Evolutionary conservation across 108 stramenopile genomes (phyloP), one percentile per base, ranked within the genome.

Genomic region (Nitzschia inconspicua): DNA sequence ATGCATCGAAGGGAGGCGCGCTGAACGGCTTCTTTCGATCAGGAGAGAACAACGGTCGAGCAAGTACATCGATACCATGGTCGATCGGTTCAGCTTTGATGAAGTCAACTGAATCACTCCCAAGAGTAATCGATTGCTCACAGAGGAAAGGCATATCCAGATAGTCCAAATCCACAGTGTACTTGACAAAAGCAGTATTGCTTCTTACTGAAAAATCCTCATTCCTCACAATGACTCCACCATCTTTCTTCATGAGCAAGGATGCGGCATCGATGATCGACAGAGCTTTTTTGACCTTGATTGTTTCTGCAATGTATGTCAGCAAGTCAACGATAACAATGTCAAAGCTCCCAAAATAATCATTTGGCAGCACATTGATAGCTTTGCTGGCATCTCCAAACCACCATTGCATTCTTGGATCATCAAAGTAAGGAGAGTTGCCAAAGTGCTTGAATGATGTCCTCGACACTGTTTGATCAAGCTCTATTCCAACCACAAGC

Each of bases 321-420:
- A 70, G 18, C 34, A 84, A 65, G 43, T 84, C 83, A 27, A 84
- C 76, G 59, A 87, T 58, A 29, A 87, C 80, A 37, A 87, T 43
- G 65, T 87, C 86, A 50, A 87, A 87, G 46, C 80, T 79, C 6
- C 86, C 86, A 49, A 82, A 84, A 65, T 81, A 87, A 20, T 87
- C 86, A 23, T 75, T 65, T 0, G 86, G 86, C 14, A 87, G 55
- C 50, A 84, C 48, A 11, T 73, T 43, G 11, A 87, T 34, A 18
- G 62, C 61, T 61, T 82, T 84, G 59, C 83, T 52, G 0, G 83
- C 86, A 70, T 87, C 82, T n/a, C 86, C 86, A 41, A 76, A 87
- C 86, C 86, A 87, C 86, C 86, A 87, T 32, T 63, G 31, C n/a
- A 82, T 77, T 34, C 66, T 53, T 8, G 63, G 62, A 47, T 82